Percentiles rank a stretch among this genome's conserved stretches.
Evolutionary conservation across 139 green algal species (phyloP).

Genomic region (Diplosphaera chodatii): DNA sequence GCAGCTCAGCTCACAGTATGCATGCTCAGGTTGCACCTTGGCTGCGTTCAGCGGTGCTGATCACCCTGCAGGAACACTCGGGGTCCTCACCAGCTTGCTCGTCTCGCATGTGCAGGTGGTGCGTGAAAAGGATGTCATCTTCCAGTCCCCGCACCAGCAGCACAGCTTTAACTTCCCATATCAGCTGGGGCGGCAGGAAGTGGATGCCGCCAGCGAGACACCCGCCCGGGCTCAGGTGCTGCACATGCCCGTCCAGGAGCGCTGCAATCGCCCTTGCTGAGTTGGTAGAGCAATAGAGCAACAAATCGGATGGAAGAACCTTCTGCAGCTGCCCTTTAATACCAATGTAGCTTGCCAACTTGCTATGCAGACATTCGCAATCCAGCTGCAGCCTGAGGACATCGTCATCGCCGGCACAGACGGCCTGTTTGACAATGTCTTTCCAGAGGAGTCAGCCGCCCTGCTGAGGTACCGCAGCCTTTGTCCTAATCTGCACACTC

Average conservation of each 20-base stretch:
- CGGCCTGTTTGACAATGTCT: conserved; percentile 98
- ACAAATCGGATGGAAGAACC: too few species aligned
- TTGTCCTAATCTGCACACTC: too few species aligned
- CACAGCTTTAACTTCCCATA: conserved; percentile 99
- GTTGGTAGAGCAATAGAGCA: too few species aligned
- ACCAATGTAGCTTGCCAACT: too few species aligned
- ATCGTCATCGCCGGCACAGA: conserved; percentile 87
- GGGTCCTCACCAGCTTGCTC: too few species aligned
- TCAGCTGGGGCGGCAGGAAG: conserved; percentile 54
- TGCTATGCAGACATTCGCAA: conserved; percentile 32
- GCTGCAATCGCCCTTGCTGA: too few species aligned
- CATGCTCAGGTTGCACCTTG: conserved; percentile 20
- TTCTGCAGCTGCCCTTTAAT: too few species aligned
- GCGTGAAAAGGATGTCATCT: conserved; percentile 46
- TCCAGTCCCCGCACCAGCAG: conserved; percentile 87
- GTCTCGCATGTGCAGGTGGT: conserved; percentile 32
- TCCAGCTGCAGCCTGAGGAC: conserved; percentile 76
- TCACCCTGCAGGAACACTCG: too few species aligned
- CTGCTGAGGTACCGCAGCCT: conserved; percentile 29
- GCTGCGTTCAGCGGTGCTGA: too few species aligned
- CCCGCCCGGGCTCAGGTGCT: conserved; percentile 15
- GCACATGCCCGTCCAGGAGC: not conserved
- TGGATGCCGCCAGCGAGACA: not conserved
- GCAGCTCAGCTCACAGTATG: too few species aligned
- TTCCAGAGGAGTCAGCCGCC: conserved; percentile 69